These are phyloP conservation scores for Hyphopichia pseudoburtonii DNA, from an alignment of 1,139 yeast species.

Conservation along the genomic window DNA sequence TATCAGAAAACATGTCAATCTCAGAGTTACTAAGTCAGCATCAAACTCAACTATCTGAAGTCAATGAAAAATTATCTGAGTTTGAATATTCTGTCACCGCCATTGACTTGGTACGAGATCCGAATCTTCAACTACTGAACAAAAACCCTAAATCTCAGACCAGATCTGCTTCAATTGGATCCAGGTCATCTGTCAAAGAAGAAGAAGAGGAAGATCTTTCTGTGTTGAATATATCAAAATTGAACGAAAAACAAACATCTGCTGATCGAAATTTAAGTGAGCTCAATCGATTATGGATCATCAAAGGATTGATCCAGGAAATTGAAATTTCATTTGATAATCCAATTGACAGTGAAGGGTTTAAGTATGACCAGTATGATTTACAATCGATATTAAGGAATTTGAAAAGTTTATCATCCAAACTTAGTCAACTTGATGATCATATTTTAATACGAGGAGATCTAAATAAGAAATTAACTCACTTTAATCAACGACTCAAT, in stretches of 20 bases:
- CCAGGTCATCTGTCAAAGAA: neutral
- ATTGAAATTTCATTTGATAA: slow-evolving; percentile 13
- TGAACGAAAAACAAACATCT: slow-evolving; percentile 18
- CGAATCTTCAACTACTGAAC: slow-evolving; percentile 7
- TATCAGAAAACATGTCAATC: neutral
- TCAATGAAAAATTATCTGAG: neutral
- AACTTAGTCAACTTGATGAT: slow-evolving; percentile 6
- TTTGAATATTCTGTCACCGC: slow-evolving; percentile 10
- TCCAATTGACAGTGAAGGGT: slow-evolving; percentile 9
- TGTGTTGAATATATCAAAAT: slow-evolving; percentile 14
- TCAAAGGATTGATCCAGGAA: slow-evolving; percentile 22
- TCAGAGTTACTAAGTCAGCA: slow-evolving; percentile 7
- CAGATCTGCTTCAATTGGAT: neutral
- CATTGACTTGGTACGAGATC: slow-evolving; percentile 17
- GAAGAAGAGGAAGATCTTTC: slow-evolving; percentile 4
- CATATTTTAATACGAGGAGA: slow-evolving; percentile 12
- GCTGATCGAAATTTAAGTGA: slow-evolving; percentile 15
- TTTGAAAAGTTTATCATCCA: slow-evolving; percentile 16
- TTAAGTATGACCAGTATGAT: slow-evolving; percentile 14
- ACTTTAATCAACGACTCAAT: slow-evolving; percentile 2
- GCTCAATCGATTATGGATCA: slow-evolving; percentile 23
- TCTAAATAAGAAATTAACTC: slow-evolving; percentile 4
- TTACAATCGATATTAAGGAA: slow-evolving; percentile 17
- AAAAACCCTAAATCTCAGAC: neutral
- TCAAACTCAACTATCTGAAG: slow-evolving; percentile 5